Evolutionary conservation across 2,329 filamentous ascomycete genomes (phyloP), one percentile per base, ranked within the genome.

Genomic region (Sporothrix schenckii): DNA sequence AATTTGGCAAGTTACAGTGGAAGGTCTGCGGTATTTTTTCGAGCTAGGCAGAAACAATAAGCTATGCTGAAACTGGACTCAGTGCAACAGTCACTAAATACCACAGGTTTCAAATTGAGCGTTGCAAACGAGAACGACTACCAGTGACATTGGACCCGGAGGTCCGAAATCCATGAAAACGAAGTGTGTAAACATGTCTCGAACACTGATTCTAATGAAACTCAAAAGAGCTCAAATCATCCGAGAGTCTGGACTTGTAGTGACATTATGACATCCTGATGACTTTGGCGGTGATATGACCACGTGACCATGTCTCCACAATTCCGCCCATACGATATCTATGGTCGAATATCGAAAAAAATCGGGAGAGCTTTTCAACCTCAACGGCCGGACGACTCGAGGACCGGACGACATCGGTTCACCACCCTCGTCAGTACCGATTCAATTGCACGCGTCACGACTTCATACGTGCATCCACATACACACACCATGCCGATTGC

Each of bases 401-500:
- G 24, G 41, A 69, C 24, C 27, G 58, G 58, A 47, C 39, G 58
- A 47, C 58, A 47, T 13, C 58, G 41, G 21, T 39, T n/a, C 16
- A 63, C 58, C n/a, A 30, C 41, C 16, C 19, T n/a, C 30, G 30
- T n/a, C 54, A 6, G 21, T 21, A 13, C 39, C 39, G 19, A 47
- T 9, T 41, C 54, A 11, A 58, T 58, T 39, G 27, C 30, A 44
- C n/a, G 11, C 7, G 16, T 24, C 61, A 6, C 61, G n/a, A n/a
- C 39, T 21, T 10, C 19, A 30, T 9, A 21, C 9, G n/a, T 13
- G 21, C n/a, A 14, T 27, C 13, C 52, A 7, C 66, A 24, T 21
- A 39, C 14, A 61, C 53, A n/a, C 21, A 50, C 34, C 27, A 72
- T 73, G 72, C 66, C 69, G 16, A 52, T 73, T 13, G 69, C 54